Evolutionary conservation across 306 rosid species (phyloP), one percentile per base, ranked within the genome.

Genomic region (Dryas alaskensis): DNA sequence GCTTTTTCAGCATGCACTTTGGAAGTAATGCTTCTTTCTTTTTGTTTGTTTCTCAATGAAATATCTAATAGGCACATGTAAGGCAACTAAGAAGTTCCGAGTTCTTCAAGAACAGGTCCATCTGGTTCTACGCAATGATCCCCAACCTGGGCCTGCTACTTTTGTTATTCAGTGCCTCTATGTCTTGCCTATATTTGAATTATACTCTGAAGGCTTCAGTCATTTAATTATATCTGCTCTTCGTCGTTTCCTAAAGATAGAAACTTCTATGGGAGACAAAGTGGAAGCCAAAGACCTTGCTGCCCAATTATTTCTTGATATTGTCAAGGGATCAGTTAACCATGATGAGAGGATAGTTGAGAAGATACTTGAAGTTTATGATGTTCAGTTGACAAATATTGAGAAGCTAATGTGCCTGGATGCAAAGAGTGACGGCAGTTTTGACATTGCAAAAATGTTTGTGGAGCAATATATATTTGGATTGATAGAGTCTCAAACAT

Each of bases 1-100:
- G 55, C 45, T 52, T 39, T 31, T 59, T 25, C 60, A 25, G 19
- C 64, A 27, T 60, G 58, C 31, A 6, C 42, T 31, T 50, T 45
- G 54, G 73, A 51, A 45, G 62, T 63, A 65, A 73, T 74, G 42
- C 73, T 82, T 78, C 60, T 76, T 16, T 67, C 78, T 71, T 65
- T 65, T n/a, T 74, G 76, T 67, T 58, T 78, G 68, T 77, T 81
- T 75, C 78, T 83, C 61, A 44, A 77, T 50, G 59, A 60, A 83
- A 70, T 77, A 71, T 84, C 78, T 75, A 46, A 73, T 62, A 95
- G 99, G 99, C 69, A 92, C 97, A 49, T 82, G 85, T 71, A 95
- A 92, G 84, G 98, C 96, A 39, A 86, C 96, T 17, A 83, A 79
- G 79, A 95, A 90, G 87, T 95, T 95, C 81, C 93, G 88, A 78